phyloP scores from a whole-genome alignment of 2,329 filamentous ascomycete genomes.

The Ophiocordyceps unilateralis region DNA sequence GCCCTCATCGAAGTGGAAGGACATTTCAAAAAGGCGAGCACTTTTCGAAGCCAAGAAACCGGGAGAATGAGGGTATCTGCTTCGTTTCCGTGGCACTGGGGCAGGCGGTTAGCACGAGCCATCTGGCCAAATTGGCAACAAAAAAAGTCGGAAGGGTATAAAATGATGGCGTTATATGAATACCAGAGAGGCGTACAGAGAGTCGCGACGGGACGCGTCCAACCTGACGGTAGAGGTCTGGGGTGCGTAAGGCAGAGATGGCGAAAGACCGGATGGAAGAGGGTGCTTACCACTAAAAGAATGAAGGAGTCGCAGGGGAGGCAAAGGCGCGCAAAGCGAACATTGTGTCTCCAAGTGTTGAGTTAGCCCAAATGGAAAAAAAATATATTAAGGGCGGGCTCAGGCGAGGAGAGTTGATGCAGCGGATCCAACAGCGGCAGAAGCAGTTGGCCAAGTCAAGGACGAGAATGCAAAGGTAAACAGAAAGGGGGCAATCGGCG shows the following conservation, averaged over 20 bases:
- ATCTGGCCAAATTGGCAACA: no score
- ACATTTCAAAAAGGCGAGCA: conserved; percentile 36
- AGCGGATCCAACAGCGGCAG: neutral
- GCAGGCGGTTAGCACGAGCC: neutral
- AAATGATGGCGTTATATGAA: neutral
- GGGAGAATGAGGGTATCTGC: neutral
- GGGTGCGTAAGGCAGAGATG: no score
- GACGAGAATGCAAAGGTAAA: neutral
- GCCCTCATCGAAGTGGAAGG: conserved; percentile 71
- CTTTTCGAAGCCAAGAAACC: neutral
- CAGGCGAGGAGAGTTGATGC: no score
- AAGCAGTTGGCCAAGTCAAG: neutral
- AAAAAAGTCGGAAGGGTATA: neutral
- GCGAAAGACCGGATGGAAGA: neutral
- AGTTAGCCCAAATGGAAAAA: conserved; percentile 7
- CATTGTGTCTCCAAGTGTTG: conserved; percentile 19
- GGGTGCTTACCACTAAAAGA: conserved; percentile 22
- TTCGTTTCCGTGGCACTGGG: neutral
- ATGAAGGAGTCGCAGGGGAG: conserved; percentile 14
- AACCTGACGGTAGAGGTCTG: no score
- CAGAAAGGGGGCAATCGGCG: neutral
- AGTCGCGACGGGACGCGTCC: neutral
- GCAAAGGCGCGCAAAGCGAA: conserved; percentile 20
- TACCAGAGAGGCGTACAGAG: neutral
- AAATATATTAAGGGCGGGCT: neutral